phyloP scores from a whole-genome alignment of 2,329 filamentous ascomycete species.

The Colletotrichum salicis region DNA sequence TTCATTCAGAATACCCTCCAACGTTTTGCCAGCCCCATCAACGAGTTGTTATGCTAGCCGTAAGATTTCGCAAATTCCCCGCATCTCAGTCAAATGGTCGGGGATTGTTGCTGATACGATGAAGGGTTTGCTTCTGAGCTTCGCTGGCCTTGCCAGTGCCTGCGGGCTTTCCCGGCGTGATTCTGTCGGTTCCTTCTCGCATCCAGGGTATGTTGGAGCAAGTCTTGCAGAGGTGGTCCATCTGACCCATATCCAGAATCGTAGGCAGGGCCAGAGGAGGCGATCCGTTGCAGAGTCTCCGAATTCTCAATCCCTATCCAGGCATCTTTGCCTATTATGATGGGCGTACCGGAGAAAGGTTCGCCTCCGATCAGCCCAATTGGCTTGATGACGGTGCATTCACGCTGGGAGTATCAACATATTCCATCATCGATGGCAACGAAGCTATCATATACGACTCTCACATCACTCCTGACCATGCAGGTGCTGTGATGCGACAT shows the following conservation, averaged over 20 bases:
- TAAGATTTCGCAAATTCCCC: background rate
- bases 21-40: background rate
- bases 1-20: background rate
- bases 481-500: constrained; percentile 34
- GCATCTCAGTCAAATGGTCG: background rate
- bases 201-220: background rate
- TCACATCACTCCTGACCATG: constrained; percentile 34
- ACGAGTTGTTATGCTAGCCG: background rate
- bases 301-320: constrained; percentile 29
- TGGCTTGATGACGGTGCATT: constrained; percentile 37
- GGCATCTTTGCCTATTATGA: constrained; percentile 36
- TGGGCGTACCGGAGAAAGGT: constrained; percentile 32
- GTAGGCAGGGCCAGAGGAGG: constrained; percentile 14
- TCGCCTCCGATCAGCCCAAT: constrained; percentile 35
- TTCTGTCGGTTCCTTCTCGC: background rate
- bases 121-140: background rate
- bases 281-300: constrained; percentile 25
- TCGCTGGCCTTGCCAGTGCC: background rate
- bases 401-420: constrained; percentile 33
- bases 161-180: constrained; percentile 23
- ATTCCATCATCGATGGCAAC: constrained; percentile 32
- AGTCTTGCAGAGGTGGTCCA: background rate
- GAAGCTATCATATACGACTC: constrained; percentile 36
- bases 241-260: background rate
- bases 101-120: background rate